These are phyloP conservation scores for Monosporascus sp. DNA, from an alignment of 2,329 filamentous ascomycete species.

Conservation along the genomic window DNA sequence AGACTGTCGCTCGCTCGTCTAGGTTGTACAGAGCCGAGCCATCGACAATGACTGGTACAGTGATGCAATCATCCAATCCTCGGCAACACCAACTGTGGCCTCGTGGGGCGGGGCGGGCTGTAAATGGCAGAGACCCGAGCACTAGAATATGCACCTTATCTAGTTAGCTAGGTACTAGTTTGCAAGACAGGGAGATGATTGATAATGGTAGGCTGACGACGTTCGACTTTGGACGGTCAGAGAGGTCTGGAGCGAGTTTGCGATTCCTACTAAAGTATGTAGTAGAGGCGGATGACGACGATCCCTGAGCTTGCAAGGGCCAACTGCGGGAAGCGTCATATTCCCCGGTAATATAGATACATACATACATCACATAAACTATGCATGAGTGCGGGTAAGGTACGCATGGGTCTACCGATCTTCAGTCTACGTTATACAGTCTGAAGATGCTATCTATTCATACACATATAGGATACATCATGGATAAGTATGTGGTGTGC, in stretches of 20 bases:
- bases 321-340: neutral
- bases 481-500: too few relatives aligned
- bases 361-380: too few relatives aligned
- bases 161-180: neutral
- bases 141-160: neutral
- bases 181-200: neutral
- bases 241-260: neutral
- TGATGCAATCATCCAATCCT: neutral
- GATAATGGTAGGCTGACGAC: neutral
- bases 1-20: neutral
- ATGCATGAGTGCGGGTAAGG: too few relatives aligned
- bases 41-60: neutral
- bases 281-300: neutral
- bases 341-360: too few relatives aligned
- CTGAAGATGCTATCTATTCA: too few relatives aligned
- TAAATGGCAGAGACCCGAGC: neutral
- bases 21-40: neutral
- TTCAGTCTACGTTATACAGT: too few relatives aligned
- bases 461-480: too few relatives aligned
- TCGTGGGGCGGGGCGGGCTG: neutral
- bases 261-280: too few relatives aligned
- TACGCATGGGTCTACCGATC: too few relatives aligned
- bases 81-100: neutral
- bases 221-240: neutral
- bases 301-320: neutral